Conservation (phyloP, 345 rosid species). For the Populus tremula region DNA sequence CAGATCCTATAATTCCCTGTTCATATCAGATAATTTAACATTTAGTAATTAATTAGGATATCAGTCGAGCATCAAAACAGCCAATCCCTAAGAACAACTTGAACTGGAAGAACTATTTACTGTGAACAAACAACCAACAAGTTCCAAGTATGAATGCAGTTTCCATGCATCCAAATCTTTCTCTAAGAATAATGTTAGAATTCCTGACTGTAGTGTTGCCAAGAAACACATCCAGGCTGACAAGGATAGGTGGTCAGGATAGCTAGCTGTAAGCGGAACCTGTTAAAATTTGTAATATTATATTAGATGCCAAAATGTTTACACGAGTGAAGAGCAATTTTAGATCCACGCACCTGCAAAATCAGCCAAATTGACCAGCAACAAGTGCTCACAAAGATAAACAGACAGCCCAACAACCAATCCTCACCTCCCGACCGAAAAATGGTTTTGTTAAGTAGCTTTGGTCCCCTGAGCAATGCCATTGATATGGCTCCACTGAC, state of each 20-base stretch:
- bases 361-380: constrained; percentile 80
- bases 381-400: constrained; percentile 50
- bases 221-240: constrained; percentile 81
- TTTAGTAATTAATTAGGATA: neutral
- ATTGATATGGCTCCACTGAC: constrained; percentile 62
- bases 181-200: constrained; percentile 44
- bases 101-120: constrained; percentile 24
- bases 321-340: neutral
- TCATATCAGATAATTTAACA: neutral
- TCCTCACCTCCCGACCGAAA: constrained; percentile 14
- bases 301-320: no score
- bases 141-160: constrained; percentile 47
- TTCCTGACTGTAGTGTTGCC: constrained; percentile 55
- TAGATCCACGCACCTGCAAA: constrained; percentile 50
- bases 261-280: constrained; percentile 57
- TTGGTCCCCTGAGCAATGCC: constrained; percentile 69
- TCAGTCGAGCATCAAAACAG: neutral
- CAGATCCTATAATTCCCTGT: constrained; percentile 56
- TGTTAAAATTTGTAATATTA: constrained; percentile 11
- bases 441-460: constrained; percentile 49
- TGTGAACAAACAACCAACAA: constrained; percentile 36
- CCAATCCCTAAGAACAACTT: neutral
- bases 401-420: constrained; percentile 64
- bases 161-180: constrained; percentile 48
- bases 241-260: constrained; percentile 54